Base-by-base conservation (phyloP, 2,329 filamentous ascomycete species). In the Neurospora crassa region DNA sequence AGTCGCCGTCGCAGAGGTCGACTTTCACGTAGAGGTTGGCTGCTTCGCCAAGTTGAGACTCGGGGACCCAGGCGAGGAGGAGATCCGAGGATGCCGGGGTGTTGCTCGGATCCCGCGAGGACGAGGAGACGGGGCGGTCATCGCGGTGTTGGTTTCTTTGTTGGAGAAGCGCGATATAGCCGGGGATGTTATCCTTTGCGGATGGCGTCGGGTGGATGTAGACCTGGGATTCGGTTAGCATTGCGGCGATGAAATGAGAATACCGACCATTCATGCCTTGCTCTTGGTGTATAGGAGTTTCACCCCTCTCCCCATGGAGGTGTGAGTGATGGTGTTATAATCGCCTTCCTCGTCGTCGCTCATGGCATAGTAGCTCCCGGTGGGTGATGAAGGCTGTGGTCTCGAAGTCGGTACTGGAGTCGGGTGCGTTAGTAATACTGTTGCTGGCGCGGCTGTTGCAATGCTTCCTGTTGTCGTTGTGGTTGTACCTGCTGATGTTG, bases 231-330 rank as follows among this genome's bases (percentile, higher is more conserved):
- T 63, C 76, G 73, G 75, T 74, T 69, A 75, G 75, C 40, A 69
- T 59, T 20, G 40, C 18, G n/a, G 53, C 68, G 67, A 43, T 34
- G 45, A 11, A 69, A 43, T 43, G n/a, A 20, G 42, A 67, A 71
- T 16, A 69, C 40, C 11, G 40, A 42, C 45, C 18, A n/a, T 68
- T 78, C 84, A 67, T 77, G 92, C 92, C 87, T 98, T 99, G 90
- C 94, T 97, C 84, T 99, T 99, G 24, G 94, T 95, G 78, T 92
- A 97, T 16, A 99, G 85, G 41, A 99, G 85, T 82, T 98, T 99
- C 67, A 99, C 96, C 1, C 95, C 96, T 75, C 89, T 89, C 0
- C 92, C 91, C 2, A 89, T 89, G 75, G 88, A 88, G 4, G 89
- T 88, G 78, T 96, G 92, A 5, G 93, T 91, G 78, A 99, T 93